phyloP scores from a whole-genome alignment of 306 rosid species.

The Macrotyloma uniflorum region DNA sequence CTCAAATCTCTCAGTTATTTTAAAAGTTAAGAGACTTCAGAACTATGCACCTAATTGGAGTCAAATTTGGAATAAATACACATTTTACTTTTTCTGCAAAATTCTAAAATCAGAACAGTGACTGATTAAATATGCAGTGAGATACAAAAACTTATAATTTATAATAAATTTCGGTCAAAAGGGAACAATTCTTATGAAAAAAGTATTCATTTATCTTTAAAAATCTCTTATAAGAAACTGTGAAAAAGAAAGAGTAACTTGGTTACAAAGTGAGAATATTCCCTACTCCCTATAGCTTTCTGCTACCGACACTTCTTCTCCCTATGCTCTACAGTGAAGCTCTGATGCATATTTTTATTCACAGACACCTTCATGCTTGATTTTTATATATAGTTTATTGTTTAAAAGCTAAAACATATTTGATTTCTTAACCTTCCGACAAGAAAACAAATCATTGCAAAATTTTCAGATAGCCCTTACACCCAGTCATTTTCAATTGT shows the following conservation, averaged over 20 bases:
- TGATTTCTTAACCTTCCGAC: constrained; percentile 32
- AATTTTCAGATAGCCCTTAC: not conserved
- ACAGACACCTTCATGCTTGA: not conserved
- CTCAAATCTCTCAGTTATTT: no score
- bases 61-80: no score
- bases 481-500: constrained; percentile 32
- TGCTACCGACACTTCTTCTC: constrained; percentile 4
- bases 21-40: no score
- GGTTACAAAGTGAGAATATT: not conserved
- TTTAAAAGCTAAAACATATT: not conserved
- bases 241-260: not conserved
- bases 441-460: constrained; percentile 32
- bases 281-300: not conserved
- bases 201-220: no score
- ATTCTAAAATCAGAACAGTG: no score
- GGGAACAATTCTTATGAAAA: no score
- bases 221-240: not conserved
- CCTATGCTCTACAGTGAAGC: not conserved
- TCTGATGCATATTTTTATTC: not conserved
- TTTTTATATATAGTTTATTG: not conserved
- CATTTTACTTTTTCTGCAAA: no score
- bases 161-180: no score
- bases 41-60: no score
- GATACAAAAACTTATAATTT: no score
- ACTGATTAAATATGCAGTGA: no score